Base-by-base conservation (phyloP, 345 rosid species). In the Ricinus communis region DNA sequence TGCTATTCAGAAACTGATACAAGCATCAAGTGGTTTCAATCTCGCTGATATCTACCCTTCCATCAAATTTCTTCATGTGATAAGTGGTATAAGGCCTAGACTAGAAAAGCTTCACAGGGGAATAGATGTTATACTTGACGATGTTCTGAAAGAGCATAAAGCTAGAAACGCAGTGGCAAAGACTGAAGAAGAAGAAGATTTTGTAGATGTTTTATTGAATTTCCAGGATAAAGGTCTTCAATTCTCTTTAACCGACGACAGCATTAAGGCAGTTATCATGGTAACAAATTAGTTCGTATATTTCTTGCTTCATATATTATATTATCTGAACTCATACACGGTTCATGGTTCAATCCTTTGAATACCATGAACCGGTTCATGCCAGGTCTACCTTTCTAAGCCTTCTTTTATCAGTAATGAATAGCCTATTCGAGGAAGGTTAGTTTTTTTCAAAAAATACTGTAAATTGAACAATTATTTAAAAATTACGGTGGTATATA, bases 1-100 rank as follows among this genome's bases (percentile, higher is more conserved):
- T 0, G 10, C 8, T 6, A 22, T 40, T 11, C 4, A 40, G n/a
- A 2, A 62, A 21, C 0, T 22, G 2, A 4, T 1, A 18, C 11
- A 19, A 8, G 13, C 38, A 3, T 28, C 49, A n/a, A 0, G 22
- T 5, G 66, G 66, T n/a, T 62, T 62, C 14, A 18, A 18, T 10
- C 1, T 62, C 19, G 47, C 66, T 5, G 66, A 62, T 40, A 0
- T 62, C 28, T 40, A 38, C 30, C 66, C 66, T 62, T 62, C 66
- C 5, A n/a, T 62, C 24, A 21, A 36, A n/a, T 2, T 40, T 15
- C 47, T 62, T 62, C 15, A 38, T 3, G 1, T 1, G 50, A 21
- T 40, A 1, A 62, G 16, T 40, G 50, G 66, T 5, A 1, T 62
- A 16, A 9, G 49, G 30, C 27, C 27, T 19, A 62, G 21, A 40